Percentiles rank a stretch among this genome's conserved stretches.
Evolutionary conservation across 495 filamentous ascomycete species (phyloP).

Genomic region (Mycothermus thermophilus): DNA sequence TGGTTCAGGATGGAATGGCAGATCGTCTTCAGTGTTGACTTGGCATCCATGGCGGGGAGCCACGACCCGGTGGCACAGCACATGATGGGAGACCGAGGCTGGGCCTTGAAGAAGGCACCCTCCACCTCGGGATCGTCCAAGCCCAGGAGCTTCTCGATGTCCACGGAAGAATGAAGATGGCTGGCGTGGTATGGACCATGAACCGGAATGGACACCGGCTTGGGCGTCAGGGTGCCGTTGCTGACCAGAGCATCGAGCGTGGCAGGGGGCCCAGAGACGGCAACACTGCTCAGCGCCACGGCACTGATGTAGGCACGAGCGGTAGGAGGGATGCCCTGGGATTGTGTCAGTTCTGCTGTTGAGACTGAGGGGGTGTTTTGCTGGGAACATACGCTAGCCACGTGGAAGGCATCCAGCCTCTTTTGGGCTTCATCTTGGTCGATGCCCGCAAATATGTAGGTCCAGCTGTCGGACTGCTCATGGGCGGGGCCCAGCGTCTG

Average conservation of each 20-base stretch:
- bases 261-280: slow-evolving; percentile 65
- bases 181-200: slow-evolving; percentile 71
- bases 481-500: slow-evolving; percentile 35
- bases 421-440: slow-evolving; percentile 31
- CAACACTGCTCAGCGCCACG: slow-evolving; percentile 51
- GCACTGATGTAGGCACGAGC: slow-evolving; percentile 63
- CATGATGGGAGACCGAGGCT: slow-evolving; percentile 41
- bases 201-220: slow-evolving; percentile 52
- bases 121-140: slow-evolving; percentile 24
- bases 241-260: slow-evolving; percentile 46
- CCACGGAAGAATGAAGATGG: slow-evolving; percentile 49
- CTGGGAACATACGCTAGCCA: slow-evolving; percentile 26
- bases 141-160: slow-evolving; percentile 47
- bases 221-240: slow-evolving; percentile 37
- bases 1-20: slow-evolving; percentile 47
- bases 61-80: slow-evolving; percentile 41
- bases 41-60: slow-evolving; percentile 32
- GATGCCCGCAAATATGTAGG: slow-evolving; percentile 36
- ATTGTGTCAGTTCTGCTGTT: slow-evolving; percentile 1
- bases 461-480: slow-evolving; percentile 42
- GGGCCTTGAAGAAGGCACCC: slow-evolving; percentile 30
- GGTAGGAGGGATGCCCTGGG: slow-evolving; percentile 43
- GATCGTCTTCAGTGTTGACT: slow-evolving; percentile 36
- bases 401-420: slow-evolving; percentile 38
- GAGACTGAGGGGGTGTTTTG: neutral